Evolutionary conservation across 257 asterid genomes (phyloP).

Genomic region (Prunella vulgaris): DNA sequence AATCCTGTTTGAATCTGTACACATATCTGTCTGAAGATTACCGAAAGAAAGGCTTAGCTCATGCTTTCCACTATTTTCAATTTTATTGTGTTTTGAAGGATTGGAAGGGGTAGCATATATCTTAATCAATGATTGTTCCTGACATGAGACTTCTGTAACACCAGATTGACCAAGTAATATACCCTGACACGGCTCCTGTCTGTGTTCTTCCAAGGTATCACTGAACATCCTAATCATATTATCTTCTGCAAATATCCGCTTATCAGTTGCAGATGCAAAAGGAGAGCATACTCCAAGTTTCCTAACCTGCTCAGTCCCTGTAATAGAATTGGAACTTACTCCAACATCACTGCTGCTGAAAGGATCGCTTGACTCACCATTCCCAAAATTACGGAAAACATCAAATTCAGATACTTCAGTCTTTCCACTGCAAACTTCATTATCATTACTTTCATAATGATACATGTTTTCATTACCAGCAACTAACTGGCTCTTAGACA

Average conservation of each 20-base stretch:
- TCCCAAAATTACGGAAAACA: conserved; percentile 23
- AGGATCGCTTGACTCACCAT: conserved; percentile 28
- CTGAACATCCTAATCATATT: conserved; percentile 23
- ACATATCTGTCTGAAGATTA: conserved; percentile 28
- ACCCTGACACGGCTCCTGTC: conserved; percentile 30
- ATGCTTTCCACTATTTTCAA: conserved; percentile 32
- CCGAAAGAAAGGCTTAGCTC: conserved; percentile 61
- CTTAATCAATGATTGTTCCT: too few species aligned
- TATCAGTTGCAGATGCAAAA: conserved; percentile 32
- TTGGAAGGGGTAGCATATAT: too few species aligned
- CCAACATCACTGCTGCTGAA: conserved; percentile 29
- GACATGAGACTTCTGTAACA: conserved; percentile 21
- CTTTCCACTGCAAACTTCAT: conserved; percentile 27
- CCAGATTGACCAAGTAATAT: conserved; percentile 32
- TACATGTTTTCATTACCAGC: conserved; percentile 18
- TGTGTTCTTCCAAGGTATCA: conserved; percentile 32
- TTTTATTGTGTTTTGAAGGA: background rate
- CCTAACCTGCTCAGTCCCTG: conserved; percentile 29
- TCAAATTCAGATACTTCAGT: conserved; percentile 26
- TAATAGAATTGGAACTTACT: conserved; percentile 27
- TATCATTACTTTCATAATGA: conserved; percentile 24
- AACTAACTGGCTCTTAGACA: too few species aligned
- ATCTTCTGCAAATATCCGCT: conserved; percentile 34
- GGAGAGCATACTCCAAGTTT: conserved; percentile 38
- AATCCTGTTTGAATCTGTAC: conserved; percentile 32